phyloP scores from a whole-genome alignment of 257 asterid genomes.

The Solanum sitiens region DNA sequence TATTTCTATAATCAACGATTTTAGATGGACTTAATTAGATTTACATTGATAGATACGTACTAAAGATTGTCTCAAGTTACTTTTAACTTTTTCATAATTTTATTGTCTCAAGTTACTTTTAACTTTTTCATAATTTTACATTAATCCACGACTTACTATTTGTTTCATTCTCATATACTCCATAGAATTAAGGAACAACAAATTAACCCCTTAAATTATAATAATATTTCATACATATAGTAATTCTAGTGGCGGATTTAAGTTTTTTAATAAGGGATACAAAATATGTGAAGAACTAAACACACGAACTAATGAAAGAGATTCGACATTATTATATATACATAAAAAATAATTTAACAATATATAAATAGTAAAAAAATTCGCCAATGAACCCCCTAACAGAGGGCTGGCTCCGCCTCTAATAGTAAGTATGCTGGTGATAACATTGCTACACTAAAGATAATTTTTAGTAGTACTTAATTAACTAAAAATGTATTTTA shows the following conservation, averaged over 20 bases:
- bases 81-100: neutral
- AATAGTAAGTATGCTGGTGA: neutral
- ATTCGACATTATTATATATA: too few species aligned
- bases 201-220: neutral
- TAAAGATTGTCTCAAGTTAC: neutral
- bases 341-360: too few species aligned
- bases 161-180: neutral
- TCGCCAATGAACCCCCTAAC: too few species aligned
- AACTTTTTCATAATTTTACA: neutral
- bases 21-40: neutral
- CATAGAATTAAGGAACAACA: neutral
- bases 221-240: neutral
- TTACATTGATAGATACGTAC: neutral
- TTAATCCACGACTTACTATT: neutral
- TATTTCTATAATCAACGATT: neutral
- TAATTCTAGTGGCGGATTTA: too few species aligned
- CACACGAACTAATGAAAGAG: fast-evolving
- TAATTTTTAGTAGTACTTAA: neutral
- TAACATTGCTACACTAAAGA: neutral
- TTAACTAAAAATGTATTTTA: too few species aligned
- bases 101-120: neutral
- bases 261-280: fast-evolving
- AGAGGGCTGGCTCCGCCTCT: too few species aligned
- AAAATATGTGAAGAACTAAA: too few species aligned
- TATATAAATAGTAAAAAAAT: too few species aligned